A percentile compares a stretch with the other conserved stretches of the same genome.
Evolutionary conservation across 768 basidiomycete species (phyloP).

Genomic region (Hebeloma cylindrosporum): DNA sequence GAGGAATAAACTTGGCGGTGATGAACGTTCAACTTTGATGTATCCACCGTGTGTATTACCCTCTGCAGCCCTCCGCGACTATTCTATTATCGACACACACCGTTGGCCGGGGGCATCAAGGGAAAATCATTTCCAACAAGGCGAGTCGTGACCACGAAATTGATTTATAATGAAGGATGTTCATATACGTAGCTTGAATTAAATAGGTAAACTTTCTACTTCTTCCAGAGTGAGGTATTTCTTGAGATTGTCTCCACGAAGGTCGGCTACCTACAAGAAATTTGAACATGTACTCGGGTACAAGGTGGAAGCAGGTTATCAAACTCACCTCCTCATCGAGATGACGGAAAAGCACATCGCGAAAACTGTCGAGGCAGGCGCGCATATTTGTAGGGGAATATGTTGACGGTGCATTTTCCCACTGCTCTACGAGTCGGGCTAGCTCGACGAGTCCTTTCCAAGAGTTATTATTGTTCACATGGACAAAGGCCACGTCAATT

Average conservation of each 20-base stretch:
- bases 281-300: not conserved
- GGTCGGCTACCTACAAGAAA: conserved; percentile 42
- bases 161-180: too few species aligned
- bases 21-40: not conserved
- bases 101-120: too few species aligned
- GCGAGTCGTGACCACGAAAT: too few species aligned
- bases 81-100: too few species aligned
- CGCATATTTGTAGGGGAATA: conserved; percentile 54
- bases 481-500: not conserved
- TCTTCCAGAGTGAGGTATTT: conserved; percentile 54
- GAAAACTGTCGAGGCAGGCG: conserved; percentile 48
- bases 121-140: too few species aligned
- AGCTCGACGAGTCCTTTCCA: conserved; percentile 46
- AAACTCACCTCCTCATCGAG: conserved; percentile 51
- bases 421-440: conserved; percentile 39
- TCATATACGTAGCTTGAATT: not conserved
- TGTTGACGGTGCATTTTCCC: conserved; percentile 39
- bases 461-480: not conserved
- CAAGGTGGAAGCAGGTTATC: not conserved
- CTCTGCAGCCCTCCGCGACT: too few species aligned
- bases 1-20: conserved; percentile 21
- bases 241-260: conserved; percentile 49
- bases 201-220: conserved; percentile 17
- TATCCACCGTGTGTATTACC: too few species aligned
- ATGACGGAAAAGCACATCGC: conserved; percentile 49